These are phyloP conservation scores for Pochonia chlamydosporia DNA, from an alignment of 2,329 filamentous ascomycete genomes.

Conservation along the genomic window DNA sequence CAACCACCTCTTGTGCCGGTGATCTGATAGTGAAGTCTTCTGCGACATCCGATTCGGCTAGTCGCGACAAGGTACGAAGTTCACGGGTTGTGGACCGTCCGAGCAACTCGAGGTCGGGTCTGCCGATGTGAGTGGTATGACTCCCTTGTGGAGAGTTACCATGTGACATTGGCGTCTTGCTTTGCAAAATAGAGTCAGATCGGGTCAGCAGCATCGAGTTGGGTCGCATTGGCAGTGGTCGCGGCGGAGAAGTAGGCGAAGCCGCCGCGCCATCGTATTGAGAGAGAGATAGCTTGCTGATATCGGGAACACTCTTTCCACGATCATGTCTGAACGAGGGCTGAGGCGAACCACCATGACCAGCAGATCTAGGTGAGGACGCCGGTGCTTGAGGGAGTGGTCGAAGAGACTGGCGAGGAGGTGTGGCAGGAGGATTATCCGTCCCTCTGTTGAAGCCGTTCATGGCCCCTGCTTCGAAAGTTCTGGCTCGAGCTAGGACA, in stretches of 20 bases:
- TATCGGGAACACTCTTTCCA: constrained; percentile 61
- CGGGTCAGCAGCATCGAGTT: constrained; percentile 57
- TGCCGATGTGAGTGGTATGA: constrained; percentile 42
- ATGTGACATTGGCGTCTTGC: constrained; percentile 24
- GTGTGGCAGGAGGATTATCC: constrained; percentile 63
- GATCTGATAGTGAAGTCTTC: constrained; percentile 78
- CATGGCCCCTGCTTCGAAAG: constrained; percentile 39
- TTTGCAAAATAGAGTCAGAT: constrained; percentile 44
- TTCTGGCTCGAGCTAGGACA: constrained; percentile 48
- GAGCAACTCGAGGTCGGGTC: constrained; percentile 73
- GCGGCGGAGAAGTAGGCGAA: constrained; percentile 37
- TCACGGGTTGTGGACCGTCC: constrained; percentile 88
- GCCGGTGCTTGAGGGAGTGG: constrained; percentile 65
- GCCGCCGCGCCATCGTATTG: constrained; percentile 32
- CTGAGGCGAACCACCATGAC: constrained; percentile 17
- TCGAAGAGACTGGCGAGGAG: constrained; percentile 71
- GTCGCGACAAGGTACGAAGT: constrained; percentile 76
- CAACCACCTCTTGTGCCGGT: constrained; percentile 78
- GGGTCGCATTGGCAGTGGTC: constrained; percentile 41
- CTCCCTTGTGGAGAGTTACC: constrained; percentile 24
- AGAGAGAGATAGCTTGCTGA: constrained; percentile 47
- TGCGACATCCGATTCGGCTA: constrained; percentile 67
- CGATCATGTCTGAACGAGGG: constrained; percentile 39
- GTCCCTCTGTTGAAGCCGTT: constrained; percentile 37
- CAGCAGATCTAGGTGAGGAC: constrained; percentile 33